Percentiles rank a stretch among this genome's conserved stretches.
Conservation (phyloP, 1,284 basidiomycete species). For the Caloboletus firmus region DNA sequence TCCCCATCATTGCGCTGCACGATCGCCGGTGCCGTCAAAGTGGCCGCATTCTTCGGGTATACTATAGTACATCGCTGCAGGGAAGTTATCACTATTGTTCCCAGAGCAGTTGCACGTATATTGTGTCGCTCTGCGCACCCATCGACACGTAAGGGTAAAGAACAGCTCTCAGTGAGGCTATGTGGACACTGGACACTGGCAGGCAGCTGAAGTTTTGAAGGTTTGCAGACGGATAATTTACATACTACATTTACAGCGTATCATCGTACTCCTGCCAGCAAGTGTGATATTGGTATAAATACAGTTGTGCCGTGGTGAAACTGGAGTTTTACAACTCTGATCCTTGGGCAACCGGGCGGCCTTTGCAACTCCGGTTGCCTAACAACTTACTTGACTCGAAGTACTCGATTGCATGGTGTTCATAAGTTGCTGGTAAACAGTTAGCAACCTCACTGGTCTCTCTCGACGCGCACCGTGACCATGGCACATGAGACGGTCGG, state of each 20-base stretch:
- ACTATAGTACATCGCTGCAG: not conserved
- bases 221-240: too few species aligned
- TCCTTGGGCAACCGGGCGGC: too few species aligned
- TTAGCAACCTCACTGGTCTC: not conserved
- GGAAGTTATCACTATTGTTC: not conserved
- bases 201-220: too few species aligned
- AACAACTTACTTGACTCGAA: too few species aligned
- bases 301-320: too few species aligned
- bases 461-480: constrained; percentile 1
- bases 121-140: not conserved
- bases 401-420: not conserved
- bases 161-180: too few species aligned
- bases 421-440: not conserved
- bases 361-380: too few species aligned
- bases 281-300: too few species aligned
- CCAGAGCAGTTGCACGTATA: not conserved
- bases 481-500: constrained; percentile 8
- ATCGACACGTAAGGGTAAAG: not conserved
- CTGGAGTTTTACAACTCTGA: too few species aligned
- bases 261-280: too few species aligned
- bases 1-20: not conserved
- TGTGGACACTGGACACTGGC: too few species aligned
- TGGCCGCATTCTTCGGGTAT: not conserved
- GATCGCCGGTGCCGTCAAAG: not conserved
- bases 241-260: too few species aligned